Evolutionary conservation across 2,329 filamentous ascomycete genomes (phyloP).

Genomic region (Dothiorella sarmentorum): DNA sequence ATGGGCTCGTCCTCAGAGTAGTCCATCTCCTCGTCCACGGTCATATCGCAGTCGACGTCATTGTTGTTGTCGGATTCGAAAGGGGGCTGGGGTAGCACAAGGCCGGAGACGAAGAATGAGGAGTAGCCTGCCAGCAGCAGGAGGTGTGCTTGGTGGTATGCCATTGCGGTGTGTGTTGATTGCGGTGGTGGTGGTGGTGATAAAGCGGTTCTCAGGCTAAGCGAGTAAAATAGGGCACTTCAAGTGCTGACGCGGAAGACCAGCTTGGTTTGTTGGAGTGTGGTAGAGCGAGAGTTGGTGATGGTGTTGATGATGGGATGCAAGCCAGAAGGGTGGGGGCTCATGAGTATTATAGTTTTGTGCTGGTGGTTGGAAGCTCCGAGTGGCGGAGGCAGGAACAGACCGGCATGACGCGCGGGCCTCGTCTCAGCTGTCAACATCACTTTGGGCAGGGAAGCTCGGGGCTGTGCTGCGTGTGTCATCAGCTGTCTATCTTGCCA

Average conservation of each 20-base stretch:
- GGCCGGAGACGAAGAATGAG: slow-evolving; percentile 16
- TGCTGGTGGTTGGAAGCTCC: slow-evolving; percentile 10
- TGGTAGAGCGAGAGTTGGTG: background rate
- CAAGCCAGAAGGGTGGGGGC: background rate
- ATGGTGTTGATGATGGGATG: background rate
- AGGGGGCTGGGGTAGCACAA: slow-evolving; percentile 9
- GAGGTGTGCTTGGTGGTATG: slow-evolving; percentile 17
- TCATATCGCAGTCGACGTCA: background rate
- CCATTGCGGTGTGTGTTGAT: slow-evolving; percentile 2
- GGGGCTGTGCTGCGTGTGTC: background rate
- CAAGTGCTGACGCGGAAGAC: background rate
- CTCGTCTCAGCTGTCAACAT: slow-evolving; percentile 3
- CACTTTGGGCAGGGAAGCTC: no score
- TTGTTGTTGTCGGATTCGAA: slow-evolving; percentile 1
- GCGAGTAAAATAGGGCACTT: background rate
- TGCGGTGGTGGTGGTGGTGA: background rate
- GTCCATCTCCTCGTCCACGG: background rate
- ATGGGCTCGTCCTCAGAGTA: background rate
- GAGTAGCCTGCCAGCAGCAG: slow-evolving; percentile 19
- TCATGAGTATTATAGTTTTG: slow-evolving; percentile 8
- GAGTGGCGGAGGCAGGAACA: slow-evolving; percentile 8
- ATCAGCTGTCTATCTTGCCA: background rate
- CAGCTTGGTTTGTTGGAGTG: background rate
- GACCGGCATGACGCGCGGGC: background rate
- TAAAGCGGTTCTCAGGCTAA: background rate